phyloP scores from a whole-genome alignment of 2,329 filamentous ascomycete genomes.

The Magnaporthales sp. region DNA sequence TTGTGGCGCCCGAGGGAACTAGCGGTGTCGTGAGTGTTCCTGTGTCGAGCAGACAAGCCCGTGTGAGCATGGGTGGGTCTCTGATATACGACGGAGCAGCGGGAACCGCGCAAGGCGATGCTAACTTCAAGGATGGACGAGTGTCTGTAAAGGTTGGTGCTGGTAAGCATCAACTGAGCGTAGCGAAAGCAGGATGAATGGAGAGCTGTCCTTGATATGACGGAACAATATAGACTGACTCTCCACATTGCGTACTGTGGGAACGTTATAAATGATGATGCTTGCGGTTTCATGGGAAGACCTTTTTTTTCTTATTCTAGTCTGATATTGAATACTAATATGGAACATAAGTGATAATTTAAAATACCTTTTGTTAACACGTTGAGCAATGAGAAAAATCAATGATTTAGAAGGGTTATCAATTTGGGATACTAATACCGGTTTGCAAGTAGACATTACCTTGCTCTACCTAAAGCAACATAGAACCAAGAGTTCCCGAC shows the following conservation, averaged over 20 bases:
- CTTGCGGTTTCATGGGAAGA: not conserved
- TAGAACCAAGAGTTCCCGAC: too few species aligned
- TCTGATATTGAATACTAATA: not conserved
- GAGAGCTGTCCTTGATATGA: not conserved
- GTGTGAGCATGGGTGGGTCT: constrained; percentile 12
- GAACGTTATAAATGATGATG: not conserved
- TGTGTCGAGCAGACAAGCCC: constrained; percentile 7
- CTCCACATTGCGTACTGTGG: not conserved
- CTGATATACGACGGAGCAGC: constrained; percentile 9
- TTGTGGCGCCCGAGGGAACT: constrained; percentile 21
- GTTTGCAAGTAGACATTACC: too few species aligned
- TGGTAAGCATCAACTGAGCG: constrained; percentile 6
- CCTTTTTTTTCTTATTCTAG: not conserved
- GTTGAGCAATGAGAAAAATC: too few species aligned
- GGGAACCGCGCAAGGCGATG: constrained; percentile 28
- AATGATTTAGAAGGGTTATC: too few species aligned
- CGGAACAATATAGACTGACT: not conserved
- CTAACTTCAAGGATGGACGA: constrained; percentile 13
- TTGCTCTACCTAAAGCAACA: too few species aligned
- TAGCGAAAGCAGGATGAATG: not conserved
- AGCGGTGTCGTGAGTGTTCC: constrained; percentile 19
- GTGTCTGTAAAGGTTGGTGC: constrained; percentile 9
- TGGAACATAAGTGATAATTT: not conserved
- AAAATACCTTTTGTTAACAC: not conserved
- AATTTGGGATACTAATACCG: too few species aligned